Base-by-base conservation (phyloP, 768 basidiomycete species). In the Kwoniella sp. region DNA sequence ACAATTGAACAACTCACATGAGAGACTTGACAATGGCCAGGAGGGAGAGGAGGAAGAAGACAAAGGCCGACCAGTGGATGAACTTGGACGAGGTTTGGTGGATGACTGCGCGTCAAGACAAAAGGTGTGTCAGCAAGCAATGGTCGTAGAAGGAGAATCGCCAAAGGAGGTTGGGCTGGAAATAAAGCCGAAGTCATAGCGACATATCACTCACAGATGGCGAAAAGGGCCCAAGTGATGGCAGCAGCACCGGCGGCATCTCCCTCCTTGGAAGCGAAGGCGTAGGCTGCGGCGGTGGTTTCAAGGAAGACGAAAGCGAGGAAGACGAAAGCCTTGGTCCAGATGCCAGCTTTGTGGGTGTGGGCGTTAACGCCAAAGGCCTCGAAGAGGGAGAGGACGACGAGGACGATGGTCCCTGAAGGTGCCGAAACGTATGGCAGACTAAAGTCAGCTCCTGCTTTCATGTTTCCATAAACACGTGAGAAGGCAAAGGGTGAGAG, bases 291-390 rank as follows among this genome's bases (percentile, higher is more conserved):
- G 4, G 92, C 88, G 13, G 92, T 94, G 13, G 87, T 88, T 81
- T 94, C 92, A 67, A 94, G 88, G 88, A 94, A 94, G 84, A 95
- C 91, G 87, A 95, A 83, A 48, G 86, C 90, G 29, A 97, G 87
- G 87, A 96, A 93, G 64, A 93, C 95, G 72, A 94, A 92, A 76
- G 95, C 88, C 77, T 94, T 93, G 77, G 92, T 94, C 89, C 91
- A 93, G 63, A 93, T 82, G 45, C 93, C 92, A 2, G 91, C 88
- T 31, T 77, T 82, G 62, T 89, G 83, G 64, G 77, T 80, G 65
- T 84, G 76, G 0, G 90, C 87, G 78, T 94, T 85, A 65, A 88
- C 87, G 69, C 95, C 94, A 66, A 74, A 82, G 31, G 82, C 81
- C 61, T 80, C 77, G 63, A 82, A 81, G 12, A 72, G 66, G 56